Evolutionary conservation across 179 eudicot genomes (phyloP), one percentile per base, ranked within the genome.

Genomic region (Corrigiola litoralis): DNA sequence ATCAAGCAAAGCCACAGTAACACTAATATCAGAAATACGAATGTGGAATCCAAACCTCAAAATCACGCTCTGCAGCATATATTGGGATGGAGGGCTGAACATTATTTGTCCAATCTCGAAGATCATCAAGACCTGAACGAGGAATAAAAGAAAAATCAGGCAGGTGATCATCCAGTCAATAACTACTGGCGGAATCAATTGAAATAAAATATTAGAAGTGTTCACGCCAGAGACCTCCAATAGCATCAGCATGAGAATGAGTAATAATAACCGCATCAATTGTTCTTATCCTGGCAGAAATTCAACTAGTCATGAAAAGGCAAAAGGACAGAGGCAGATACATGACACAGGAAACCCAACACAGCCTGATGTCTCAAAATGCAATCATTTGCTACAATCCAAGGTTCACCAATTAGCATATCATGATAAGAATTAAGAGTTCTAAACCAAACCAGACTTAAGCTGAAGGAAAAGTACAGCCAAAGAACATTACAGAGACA

Each of bases 161-260:
- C 3, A 4, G 60, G 49, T 38, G 49, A 47, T 21, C 51, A 46
- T 16, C n/a, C 34, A 44, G 51, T 41, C 36, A 20, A 34, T 16
- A 8, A 47, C 36, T 49, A 63, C 29, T 55, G 47, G 45, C 49
- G 16, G 36, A 67, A 71, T 66, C 37, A 65, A 54, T 70, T 24
- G 60, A 60, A 52, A 66, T n/a, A 32, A 72, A 79, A 40, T 37
- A 55, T 29, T 34, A 44, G 47, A 55, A 58, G 77, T 71, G 54
- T 72, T 77, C 50, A 67, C 54, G 78, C 60, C 74, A 67, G 76
- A 79, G 84, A 95, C 97, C 97, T 95, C 99, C 97, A 80, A 95
- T 92, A 63, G 99, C 96, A 77, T 92, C 99, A 81, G 97, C 99
- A 86, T 95, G 99, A 69, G 99, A 95, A 84, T 95, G 99, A 77